A percentile compares a stretch with the other conserved stretches of the same genome.
Evolutionary conservation across 78 protist species (phyloP).

Genomic region (Dictyostelium capitatum): DNA sequence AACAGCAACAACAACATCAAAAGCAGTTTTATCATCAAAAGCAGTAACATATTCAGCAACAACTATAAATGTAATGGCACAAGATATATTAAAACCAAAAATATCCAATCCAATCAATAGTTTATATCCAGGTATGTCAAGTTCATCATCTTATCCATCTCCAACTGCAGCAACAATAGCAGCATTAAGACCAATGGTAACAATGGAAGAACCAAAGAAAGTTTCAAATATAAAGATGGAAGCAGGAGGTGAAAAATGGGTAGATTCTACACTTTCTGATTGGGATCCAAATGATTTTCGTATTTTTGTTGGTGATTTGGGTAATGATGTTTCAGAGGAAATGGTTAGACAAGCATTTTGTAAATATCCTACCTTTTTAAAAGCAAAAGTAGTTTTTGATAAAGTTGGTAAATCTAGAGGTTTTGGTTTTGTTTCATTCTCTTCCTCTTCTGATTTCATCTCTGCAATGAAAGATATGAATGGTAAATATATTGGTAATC

Average conservation of each 20-base stretch:
- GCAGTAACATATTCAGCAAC: conserved; percentile 66
- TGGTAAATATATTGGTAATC: conserved; percentile 83
- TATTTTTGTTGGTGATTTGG: conserved; percentile 90
- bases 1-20: background rate
- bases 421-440: conserved; percentile 89
- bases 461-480: conserved; percentile 87
- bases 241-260: conserved; percentile 87
- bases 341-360: conserved; percentile 75
- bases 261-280: conserved; percentile 82
- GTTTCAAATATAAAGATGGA: conserved; percentile 12
- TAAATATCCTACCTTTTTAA: conserved; percentile 84
- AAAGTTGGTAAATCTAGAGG: conserved; percentile 83
- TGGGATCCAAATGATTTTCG: conserved; percentile 91
- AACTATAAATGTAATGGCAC: conserved; percentile 27
- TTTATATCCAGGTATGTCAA: background rate
- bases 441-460: conserved; percentile 82
- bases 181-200: conserved; percentile 44
- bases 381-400: conserved; percentile 86
- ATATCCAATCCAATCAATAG: no score
- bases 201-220: conserved; percentile 73
- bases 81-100: conserved; percentile 18
- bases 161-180: background rate
- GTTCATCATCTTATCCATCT: no score
- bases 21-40: conserved; percentile 37
- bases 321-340: conserved; percentile 89